Percentiles rank a stretch among this genome's conserved stretches.
Conservation (phyloP, 2,329 filamentous ascomycete genomes). For the Blastomyces gilchristii region DNA sequence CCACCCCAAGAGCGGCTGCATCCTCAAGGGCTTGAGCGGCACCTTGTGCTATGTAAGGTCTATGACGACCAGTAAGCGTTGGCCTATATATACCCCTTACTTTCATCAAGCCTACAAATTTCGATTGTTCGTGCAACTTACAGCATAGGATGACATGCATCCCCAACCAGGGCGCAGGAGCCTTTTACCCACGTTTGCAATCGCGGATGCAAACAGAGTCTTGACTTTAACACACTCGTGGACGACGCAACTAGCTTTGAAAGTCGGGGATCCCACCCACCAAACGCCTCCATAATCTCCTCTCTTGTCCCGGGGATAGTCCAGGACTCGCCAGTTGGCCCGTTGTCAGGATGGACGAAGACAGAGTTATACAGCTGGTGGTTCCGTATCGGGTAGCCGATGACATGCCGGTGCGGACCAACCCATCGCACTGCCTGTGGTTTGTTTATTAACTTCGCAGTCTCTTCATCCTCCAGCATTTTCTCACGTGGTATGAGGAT, state of each 20-base stretch:
- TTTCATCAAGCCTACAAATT: no score
- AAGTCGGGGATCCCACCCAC: conserved; percentile 52
- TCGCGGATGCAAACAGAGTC: conserved; percentile 51
- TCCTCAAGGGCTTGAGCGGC: conserved; percentile 58
- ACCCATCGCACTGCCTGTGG: conserved; percentile 54
- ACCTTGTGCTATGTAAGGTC: conserved; percentile 53
- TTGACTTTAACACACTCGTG: conserved; percentile 59
- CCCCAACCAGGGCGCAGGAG: conserved; percentile 45
- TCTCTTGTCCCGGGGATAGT: conserved; percentile 52
- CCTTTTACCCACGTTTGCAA: conserved; percentile 52
- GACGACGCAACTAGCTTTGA: conserved; percentile 53
- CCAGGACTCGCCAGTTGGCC: conserved; percentile 53
- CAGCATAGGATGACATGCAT: conserved; percentile 54
- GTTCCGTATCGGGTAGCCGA: conserved; percentile 54
- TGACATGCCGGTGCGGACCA: conserved; percentile 56
- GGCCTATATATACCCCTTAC: neutral
- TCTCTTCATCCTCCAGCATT: conserved; percentile 40
- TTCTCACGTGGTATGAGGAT: conserved; percentile 42
- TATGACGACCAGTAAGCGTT: neutral
- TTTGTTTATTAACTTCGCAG: conserved; percentile 46
- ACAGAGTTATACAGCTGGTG: conserved; percentile 58
- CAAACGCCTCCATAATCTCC: conserved; percentile 50
- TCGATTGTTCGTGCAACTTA: conserved; percentile 19
- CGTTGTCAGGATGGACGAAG: conserved; percentile 50
- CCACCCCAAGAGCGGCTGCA: conserved; percentile 46